phyloP scores from a whole-genome alignment of 2,329 filamentous ascomycete species.

The Beauveria pseudobassiana region DNA sequence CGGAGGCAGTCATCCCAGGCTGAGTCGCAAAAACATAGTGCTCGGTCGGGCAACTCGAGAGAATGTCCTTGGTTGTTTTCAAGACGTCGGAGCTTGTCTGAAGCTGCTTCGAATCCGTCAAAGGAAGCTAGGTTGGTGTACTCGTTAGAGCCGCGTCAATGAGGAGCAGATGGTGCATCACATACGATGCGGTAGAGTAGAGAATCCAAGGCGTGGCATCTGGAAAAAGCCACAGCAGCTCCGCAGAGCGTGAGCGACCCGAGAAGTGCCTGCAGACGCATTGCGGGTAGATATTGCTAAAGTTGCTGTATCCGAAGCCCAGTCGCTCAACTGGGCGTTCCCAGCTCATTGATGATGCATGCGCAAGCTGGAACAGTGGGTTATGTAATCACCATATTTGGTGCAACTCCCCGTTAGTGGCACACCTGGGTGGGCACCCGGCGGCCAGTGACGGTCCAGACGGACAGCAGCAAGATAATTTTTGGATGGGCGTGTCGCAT shows the following conservation, averaged over 20 bases:
- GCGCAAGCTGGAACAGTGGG: not conserved
- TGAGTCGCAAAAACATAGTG: slow-evolving; percentile 75
- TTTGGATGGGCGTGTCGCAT: slow-evolving; percentile 1
- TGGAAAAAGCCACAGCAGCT: slow-evolving; percentile 63
- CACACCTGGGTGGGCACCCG: slow-evolving; percentile 15
- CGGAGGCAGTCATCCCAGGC: slow-evolving; percentile 61
- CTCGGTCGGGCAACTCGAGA: slow-evolving; percentile 63
- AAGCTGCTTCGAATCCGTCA: slow-evolving; percentile 32
- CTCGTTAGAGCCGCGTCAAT: not conserved
- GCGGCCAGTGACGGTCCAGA: not conserved
- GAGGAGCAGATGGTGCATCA: slow-evolving; percentile 13
- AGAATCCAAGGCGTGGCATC: slow-evolving; percentile 87
- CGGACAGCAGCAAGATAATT: slow-evolving; percentile 4
- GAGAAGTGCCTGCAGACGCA: slow-evolving; percentile 48
- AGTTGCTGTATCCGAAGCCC: slow-evolving; percentile 7
- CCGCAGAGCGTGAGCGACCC: slow-evolving; percentile 48
- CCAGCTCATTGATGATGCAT: not conserved
- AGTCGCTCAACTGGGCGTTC: not conserved
- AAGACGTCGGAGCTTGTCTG: slow-evolving; percentile 41
- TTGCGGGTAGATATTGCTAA: slow-evolving; percentile 27
- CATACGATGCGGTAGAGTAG: slow-evolving; percentile 77
- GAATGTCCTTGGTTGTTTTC: slow-evolving; percentile 37
- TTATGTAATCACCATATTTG: slow-evolving; percentile 9
- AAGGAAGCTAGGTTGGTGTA: slow-evolving; percentile 18
- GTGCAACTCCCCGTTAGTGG: slow-evolving; percentile 15